A percentile compares a stretch with the other conserved stretches of the same genome.
phyloP scores from a whole-genome alignment of 257 asterid species.

The Fraxinus anomala region DNA sequence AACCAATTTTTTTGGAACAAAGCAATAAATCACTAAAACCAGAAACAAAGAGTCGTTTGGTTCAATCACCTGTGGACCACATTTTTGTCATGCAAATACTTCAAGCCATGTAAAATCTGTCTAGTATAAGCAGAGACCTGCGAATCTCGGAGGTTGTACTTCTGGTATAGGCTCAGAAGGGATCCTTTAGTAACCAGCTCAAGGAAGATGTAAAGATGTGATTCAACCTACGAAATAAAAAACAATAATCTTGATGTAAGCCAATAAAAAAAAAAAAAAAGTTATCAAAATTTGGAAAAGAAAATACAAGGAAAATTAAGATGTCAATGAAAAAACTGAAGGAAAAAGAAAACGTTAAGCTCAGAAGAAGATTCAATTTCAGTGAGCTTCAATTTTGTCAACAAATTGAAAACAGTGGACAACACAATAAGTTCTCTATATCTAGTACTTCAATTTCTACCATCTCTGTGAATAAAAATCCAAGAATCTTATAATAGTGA shows the following conservation, averaged over 20 bases:
- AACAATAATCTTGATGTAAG: constrained; percentile 18
- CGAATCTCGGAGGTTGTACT: constrained; percentile 43
- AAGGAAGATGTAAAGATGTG: constrained; percentile 49
- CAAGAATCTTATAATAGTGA: constrained; percentile 1
- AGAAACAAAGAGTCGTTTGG: neutral
- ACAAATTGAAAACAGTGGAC: neutral
- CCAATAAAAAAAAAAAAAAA: constrained; percentile 1
- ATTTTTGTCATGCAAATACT: constrained; percentile 49
- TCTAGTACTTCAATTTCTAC: constrained; percentile 7
- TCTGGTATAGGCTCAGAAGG: constrained; percentile 43
- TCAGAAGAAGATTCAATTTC: neutral
- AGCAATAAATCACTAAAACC: neutral
- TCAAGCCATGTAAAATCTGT: constrained; percentile 54
- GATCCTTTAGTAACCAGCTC: constrained; percentile 49
- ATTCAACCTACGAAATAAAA: constrained; percentile 36
- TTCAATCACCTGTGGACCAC: constrained; percentile 49
- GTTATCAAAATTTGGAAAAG: neutral
- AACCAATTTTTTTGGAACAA: neutral
- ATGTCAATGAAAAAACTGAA: neutral
- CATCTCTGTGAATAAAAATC: constrained; percentile 15
- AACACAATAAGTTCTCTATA: neutral
- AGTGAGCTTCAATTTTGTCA: constrained; percentile 1
- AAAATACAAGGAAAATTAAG: constrained; percentile 4
- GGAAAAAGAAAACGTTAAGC: neutral
- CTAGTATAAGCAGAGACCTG: constrained; percentile 48